Percentiles rank a stretch among this genome's conserved stretches.
Evolutionary conservation across 768 basidiomycete species (phyloP).

Genomic region (Suillus plorans): DNA sequence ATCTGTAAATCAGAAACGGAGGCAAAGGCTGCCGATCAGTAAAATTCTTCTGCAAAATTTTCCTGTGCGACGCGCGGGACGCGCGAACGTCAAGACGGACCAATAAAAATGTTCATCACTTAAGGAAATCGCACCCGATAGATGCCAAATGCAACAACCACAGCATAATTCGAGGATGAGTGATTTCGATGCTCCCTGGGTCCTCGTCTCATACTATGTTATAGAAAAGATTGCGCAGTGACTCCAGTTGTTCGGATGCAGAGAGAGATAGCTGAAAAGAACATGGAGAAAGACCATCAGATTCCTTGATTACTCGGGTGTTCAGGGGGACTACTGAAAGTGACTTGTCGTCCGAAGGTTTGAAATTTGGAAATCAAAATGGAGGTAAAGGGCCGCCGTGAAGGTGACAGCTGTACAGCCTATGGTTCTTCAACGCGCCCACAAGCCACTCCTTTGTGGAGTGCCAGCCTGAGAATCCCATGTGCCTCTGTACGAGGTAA

Average conservation of each 20-base stretch:
- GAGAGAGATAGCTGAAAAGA: too few species aligned
- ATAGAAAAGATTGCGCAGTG: not conserved
- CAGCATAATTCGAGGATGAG: too few species aligned
- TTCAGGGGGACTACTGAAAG: not conserved
- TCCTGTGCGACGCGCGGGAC: too few species aligned
- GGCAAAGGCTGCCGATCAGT: not conserved
- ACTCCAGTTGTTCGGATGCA: not conserved
- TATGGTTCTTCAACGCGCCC: too few species aligned
- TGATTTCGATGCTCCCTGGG: not conserved
- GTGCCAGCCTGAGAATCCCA: too few species aligned
- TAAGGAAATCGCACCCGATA: too few species aligned
- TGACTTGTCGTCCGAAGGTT: not conserved
- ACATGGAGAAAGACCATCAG: not conserved
- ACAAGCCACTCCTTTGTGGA: not conserved
- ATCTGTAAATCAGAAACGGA: not conserved
- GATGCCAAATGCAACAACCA: too few species aligned
- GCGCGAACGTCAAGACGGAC: too few species aligned
- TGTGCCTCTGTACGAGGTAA: too few species aligned
- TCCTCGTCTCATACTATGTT: not conserved
- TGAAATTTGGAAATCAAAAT: not conserved
- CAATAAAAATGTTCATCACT: too few species aligned
- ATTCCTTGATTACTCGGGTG: not conserved
- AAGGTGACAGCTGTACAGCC: not conserved
- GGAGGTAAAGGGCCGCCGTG: not conserved
- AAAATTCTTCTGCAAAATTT: too few species aligned